A percentile compares a stretch with the other conserved stretches of the same genome.
Conservation (phyloP, 2,329 filamentous ascomycete genomes). For the Diaporthe humulicola region DNA sequence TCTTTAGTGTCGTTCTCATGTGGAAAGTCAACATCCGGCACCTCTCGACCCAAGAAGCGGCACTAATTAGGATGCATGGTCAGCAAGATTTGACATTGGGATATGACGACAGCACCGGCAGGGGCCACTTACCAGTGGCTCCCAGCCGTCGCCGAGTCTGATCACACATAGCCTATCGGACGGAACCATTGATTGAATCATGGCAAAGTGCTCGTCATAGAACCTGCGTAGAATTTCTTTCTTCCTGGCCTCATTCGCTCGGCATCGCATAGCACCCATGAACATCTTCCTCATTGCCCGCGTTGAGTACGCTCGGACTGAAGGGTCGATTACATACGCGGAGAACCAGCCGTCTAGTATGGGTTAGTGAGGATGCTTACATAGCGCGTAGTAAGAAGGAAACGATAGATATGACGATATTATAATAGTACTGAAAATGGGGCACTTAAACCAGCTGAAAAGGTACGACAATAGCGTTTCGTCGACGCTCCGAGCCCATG, state of each 20-base stretch:
- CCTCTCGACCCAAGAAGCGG: not conserved
- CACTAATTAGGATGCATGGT: not conserved
- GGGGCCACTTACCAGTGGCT: not conserved
- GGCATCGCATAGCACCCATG: not conserved
- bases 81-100: not conserved
- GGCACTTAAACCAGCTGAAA: slow-evolving; percentile 18
- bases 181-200: not conserved
- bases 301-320: slow-evolving; percentile 1
- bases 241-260: not conserved
- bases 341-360: slow-evolving; percentile 11
- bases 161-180: not conserved
- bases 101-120: not conserved
- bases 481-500: slow-evolving; percentile 38
- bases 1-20: not conserved
- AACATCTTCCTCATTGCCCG: slow-evolving; percentile 22
- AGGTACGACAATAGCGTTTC: slow-evolving; percentile 42
- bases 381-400: rapidly evolving
- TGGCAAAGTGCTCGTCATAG: not conserved
- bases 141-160: slow-evolving; percentile 20
- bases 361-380: not conserved
- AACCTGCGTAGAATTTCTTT: not conserved
- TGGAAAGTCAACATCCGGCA: not conserved
- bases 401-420: not conserved
- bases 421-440: not conserved
- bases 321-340: not conserved